Conservation (phyloP, 2,329 filamentous ascomycete species). For the Fusarium xyrophilum region DNA sequence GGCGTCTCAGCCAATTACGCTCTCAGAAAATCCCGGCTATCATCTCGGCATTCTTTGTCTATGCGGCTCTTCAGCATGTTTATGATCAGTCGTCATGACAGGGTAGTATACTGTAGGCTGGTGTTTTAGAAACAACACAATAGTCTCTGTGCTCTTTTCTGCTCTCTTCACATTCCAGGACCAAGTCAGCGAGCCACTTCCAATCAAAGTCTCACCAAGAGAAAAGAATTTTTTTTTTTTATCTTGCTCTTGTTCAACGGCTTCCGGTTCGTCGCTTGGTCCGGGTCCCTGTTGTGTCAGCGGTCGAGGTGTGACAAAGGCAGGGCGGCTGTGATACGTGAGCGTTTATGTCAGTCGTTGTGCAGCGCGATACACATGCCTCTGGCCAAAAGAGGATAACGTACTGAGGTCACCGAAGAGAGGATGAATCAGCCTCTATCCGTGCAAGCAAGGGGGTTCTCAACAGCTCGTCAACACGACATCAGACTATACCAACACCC, state of each 20-base stretch:
- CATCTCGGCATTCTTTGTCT: constrained; percentile 7
- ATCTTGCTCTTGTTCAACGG: constrained; percentile 3
- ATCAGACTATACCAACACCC: constrained; percentile 13
- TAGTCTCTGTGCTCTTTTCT: not conserved
- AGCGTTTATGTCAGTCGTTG: constrained; percentile 17
- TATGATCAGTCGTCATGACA: constrained; percentile 17
- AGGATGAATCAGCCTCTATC: constrained; percentile 14
- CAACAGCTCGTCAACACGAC: constrained; percentile 6
- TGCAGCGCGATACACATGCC: constrained; percentile 27
- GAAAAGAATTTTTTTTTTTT: not conserved
- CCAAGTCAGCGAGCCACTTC: constrained; percentile 18
- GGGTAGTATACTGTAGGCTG: constrained; percentile 10
- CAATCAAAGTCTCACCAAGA: constrained; percentile 22
- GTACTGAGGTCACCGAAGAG: not conserved
- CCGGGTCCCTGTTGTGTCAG: constrained; percentile 25
- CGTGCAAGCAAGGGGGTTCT: not conserved
- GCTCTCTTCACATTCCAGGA: constrained; percentile 22
- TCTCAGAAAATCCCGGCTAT: not conserved
- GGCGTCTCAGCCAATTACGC: constrained; percentile 1
- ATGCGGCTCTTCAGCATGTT: constrained; percentile 21
- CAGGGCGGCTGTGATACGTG: constrained; percentile 25
- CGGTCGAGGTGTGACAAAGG: constrained; percentile 16
- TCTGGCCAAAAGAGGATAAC: constrained; percentile 6
- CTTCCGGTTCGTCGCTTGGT: constrained; percentile 25
- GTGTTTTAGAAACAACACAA: constrained; percentile 21